Evolutionary conservation across 805 yeast genomes (phyloP).

Genomic region (Ogataea allantospora): DNA sequence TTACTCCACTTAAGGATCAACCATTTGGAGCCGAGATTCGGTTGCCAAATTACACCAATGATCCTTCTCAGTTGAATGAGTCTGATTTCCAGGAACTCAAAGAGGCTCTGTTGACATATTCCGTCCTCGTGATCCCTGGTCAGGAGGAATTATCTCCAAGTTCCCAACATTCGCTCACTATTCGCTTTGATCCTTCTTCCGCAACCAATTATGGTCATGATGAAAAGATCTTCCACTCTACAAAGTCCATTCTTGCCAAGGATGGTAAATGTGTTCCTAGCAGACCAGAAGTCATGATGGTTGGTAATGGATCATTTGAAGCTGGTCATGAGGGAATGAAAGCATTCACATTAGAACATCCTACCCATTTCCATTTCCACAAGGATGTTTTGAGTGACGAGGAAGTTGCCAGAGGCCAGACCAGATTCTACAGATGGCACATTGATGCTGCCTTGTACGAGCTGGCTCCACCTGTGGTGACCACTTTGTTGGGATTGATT

Average conservation of each 20-base stretch:
- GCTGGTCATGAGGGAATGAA: slow-evolving; percentile 42
- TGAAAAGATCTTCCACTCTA: slow-evolving; percentile 62
- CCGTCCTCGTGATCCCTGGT: slow-evolving; percentile 72
- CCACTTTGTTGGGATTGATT: slow-evolving; percentile 78
- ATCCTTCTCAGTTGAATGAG: slow-evolving; percentile 66
- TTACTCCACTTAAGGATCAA: slow-evolving; percentile 46
- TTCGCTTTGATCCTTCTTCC: slow-evolving; percentile 74
- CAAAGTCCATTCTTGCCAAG: slow-evolving; percentile 66
- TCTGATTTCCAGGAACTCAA: slow-evolving; percentile 61
- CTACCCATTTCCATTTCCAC: slow-evolving; percentile 82
- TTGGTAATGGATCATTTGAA: slow-evolving; percentile 76
- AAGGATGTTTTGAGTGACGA: slow-evolving; percentile 60
- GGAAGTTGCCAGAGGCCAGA: slow-evolving; percentile 59
- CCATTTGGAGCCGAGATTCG: slow-evolving; percentile 69
- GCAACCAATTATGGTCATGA: slow-evolving; percentile 80
- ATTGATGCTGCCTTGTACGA: slow-evolving; percentile 88
- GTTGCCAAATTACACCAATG: slow-evolving; percentile 68
- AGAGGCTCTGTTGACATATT: slow-evolving; percentile 63
- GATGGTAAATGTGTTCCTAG: slow-evolving; percentile 78
- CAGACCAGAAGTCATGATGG: slow-evolving; percentile 87
- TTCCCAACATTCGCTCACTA: slow-evolving; percentile 74
- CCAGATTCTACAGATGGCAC: slow-evolving; percentile 92
- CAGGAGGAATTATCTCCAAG: slow-evolving; percentile 68
- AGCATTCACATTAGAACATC: slow-evolving; percentile 67
- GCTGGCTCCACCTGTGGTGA: slow-evolving; percentile 80